Base-by-base conservation (phyloP, 768 basidiomycete genomes). In the Sporobolomyces phaffii region DNA sequence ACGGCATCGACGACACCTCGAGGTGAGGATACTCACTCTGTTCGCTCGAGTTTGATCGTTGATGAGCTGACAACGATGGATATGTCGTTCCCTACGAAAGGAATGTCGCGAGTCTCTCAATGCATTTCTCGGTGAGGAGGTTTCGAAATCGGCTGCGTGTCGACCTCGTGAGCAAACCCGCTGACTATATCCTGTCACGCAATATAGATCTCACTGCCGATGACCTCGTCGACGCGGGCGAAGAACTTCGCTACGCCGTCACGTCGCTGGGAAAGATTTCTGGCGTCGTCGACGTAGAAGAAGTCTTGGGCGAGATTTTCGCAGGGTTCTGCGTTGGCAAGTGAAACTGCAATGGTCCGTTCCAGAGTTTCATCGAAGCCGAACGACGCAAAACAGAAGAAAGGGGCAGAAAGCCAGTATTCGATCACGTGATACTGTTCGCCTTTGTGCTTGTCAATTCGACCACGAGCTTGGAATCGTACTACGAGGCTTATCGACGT, bases 301-400 rank as follows among this genome's bases (percentile, higher is more conserved):
- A 93, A 65, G 81, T 93, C 11, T 77, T 94, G 26, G 90, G 91
- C 64, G 83, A 83, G 24, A 82, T 94, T 29, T 94, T 94, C 75
- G 81, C 82, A 38, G 87, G 89, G 56, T 94, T 94, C 77, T 94
- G 91, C 75, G 89, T 93, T 57, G 91, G 91, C 41, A 90, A 92
- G 79, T 90, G 72, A 60, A 49, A 49, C 5, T 9, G 38, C 9
- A 38, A 38, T 17, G 56, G 54, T 38, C n/a, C n/a, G n/a, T n/a
- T n/a, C n/a, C n/a, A n/a, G n/a, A n/a, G n/a, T n/a, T n/a, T n/a
- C n/a, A n/a, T n/a, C n/a, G n/a, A n/a, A n/a, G n/a, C n/a, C n/a
- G n/a, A n/a, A n/a, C n/a, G n/a, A n/a, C n/a, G n/a, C n/a, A n/a
- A n/a, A n/a, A n/a, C n/a, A n/a, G n/a, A n/a, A n/a, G n/a, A n/a